phyloP scores from a whole-genome alignment of 2,329 filamentous ascomycete genomes.

The Sarocladium kiliense region DNA sequence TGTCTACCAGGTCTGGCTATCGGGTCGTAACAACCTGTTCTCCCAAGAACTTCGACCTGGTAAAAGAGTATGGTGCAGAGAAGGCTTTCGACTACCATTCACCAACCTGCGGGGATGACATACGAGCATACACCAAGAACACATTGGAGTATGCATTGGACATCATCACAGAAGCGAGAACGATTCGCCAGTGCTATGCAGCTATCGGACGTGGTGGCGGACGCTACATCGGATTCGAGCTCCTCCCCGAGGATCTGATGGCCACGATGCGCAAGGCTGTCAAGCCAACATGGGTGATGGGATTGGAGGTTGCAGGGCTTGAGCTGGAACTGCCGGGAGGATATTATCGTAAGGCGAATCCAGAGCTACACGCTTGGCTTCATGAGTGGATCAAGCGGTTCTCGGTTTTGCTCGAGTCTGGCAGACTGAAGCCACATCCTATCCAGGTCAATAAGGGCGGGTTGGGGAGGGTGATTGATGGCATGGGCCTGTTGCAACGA shows the following conservation, averaged over 20 bases:
- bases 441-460: no score
- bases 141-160: slow-evolving; percentile 35
- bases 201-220: slow-evolving; percentile 32
- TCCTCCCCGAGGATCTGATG: not conserved
- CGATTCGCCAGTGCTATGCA: slow-evolving; percentile 30
- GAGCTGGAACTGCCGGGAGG: not conserved
- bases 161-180: slow-evolving; percentile 30
- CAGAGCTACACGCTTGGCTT: no score
- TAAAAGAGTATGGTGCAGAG: slow-evolving; percentile 36
- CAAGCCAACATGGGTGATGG: not conserved
- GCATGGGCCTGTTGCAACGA: no score
- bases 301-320: not conserved
- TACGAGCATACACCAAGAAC: slow-evolving; percentile 31
- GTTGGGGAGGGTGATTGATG: no score
- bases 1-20: no score
- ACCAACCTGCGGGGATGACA: slow-evolving; percentile 26
- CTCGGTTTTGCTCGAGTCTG: no score
- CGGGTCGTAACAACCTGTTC: slow-evolving; percentile 40
- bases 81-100: slow-evolving; percentile 39
- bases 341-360: slow-evolving; percentile 4
- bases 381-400: no score
- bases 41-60: slow-evolving; percentile 34
- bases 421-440: no score
- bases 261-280: not conserved
- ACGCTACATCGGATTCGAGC: slow-evolving; percentile 30